Evolutionary conservation across 495 filamentous ascomycete genomes (phyloP), one percentile per base, ranked within the genome.

Genomic region (Hypomontagnella submonticulosa): DNA sequence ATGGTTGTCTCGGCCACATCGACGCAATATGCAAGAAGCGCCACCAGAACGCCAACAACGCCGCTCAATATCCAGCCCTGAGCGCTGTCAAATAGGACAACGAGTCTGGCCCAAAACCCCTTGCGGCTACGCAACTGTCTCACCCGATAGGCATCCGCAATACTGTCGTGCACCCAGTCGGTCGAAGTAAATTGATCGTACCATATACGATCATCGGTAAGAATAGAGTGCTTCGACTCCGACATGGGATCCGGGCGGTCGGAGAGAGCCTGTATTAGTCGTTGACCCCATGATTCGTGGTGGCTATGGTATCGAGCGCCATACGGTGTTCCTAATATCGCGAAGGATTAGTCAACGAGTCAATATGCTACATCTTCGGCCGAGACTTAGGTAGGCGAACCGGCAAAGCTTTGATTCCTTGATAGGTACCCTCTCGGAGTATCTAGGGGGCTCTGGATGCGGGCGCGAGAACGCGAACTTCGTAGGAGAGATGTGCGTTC

Each of bases 131-230:
- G 85, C 23, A 98, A 83, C 46, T 87, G 87, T 66, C 93, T 96
- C 36, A 96, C 86, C 42, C 95, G 89, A 53, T 89, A 90, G 41
- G 92, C 92, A 76, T 99, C 95, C 70, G 93, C 93, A 63, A 98
- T 97, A 74, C 91, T 95, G 70, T 99, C 95, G 71, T 96, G 93
- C 6, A 99, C 95, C 95, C 94, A 98, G 75, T 99, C 95, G 67
- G 94, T 98, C 8, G 91, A 97, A 4, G 94, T 97, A 76, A 98
- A 97, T 76, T 99, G 95, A 79, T 99, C 94, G 76, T 99, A 99
- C 95, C 95, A 99, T 10, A 95, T 90, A 13, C 95, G 87, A 49
- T 99, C 93, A 70, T 99, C 92, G 23, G 86, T 75, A 52, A 84
- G 86, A 11, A 87, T 71, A 15, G 81, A 84, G 64, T 82, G 76